Conservation (phyloP, 1,139 yeast species). For the Pichia sp. region DNA sequence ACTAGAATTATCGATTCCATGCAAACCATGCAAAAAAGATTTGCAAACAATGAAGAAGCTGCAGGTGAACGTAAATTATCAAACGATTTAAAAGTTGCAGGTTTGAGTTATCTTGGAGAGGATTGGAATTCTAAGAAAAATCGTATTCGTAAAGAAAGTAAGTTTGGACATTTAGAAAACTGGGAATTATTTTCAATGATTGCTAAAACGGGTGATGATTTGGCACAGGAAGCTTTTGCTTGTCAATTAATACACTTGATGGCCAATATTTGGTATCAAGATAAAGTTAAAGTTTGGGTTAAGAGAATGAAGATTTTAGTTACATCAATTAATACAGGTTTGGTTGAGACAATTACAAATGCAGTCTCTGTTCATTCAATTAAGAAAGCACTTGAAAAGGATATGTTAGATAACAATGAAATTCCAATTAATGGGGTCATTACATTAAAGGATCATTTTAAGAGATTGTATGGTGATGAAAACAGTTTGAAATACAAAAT, state of each 20-base stretch:
- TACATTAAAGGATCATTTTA: slow-evolving; percentile 70
- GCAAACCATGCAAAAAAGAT: slow-evolving; percentile 77
- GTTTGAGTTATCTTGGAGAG: slow-evolving; percentile 70
- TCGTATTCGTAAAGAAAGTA: slow-evolving; percentile 69
- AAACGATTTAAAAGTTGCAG: slow-evolving; percentile 80
- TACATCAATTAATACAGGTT: slow-evolving; percentile 83
- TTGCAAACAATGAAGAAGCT: slow-evolving; percentile 49
- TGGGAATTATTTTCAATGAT: slow-evolving; percentile 96
- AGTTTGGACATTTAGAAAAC: slow-evolving; percentile 76
- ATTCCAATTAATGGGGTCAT: slow-evolving; percentile 63
- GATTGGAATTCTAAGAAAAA: slow-evolving; percentile 83
- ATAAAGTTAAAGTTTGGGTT: slow-evolving; percentile 74
- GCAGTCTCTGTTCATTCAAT: slow-evolving; percentile 91
- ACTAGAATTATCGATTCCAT: slow-evolving; percentile 77
- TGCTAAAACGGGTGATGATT: slow-evolving; percentile 91
- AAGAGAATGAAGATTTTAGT: slow-evolving; percentile 86
- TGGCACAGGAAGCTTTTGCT: slow-evolving; percentile 96
- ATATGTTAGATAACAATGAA: slow-evolving; percentile 59
- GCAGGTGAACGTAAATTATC: slow-evolving; percentile 92
- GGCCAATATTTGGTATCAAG: slow-evolving; percentile 72
- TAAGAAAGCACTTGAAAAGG: slow-evolving; percentile 79
- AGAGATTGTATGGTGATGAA: slow-evolving; percentile 61
- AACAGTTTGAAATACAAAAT: slow-evolving; percentile 45
- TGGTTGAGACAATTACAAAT: slow-evolving; percentile 92
- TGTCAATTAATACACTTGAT: slow-evolving; percentile 86